Evolutionary conservation across 2,329 filamentous ascomycete genomes (phyloP).

Genomic region (Lasiodiplodia sp.): DNA sequence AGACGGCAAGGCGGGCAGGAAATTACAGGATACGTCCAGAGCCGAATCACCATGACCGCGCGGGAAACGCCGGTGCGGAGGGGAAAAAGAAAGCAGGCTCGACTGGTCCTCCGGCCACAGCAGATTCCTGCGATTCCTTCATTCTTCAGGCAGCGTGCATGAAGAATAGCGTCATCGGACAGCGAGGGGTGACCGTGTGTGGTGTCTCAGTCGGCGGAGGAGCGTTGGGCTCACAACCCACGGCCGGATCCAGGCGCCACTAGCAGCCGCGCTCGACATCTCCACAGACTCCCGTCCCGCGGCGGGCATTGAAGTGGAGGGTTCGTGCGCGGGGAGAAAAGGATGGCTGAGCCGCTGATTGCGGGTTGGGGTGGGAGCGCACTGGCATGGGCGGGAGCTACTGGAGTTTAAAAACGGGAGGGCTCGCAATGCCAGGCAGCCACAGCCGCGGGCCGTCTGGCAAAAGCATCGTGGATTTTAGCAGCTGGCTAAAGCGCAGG

Average conservation of each 20-base stretch:
- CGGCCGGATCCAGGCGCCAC: slow-evolving; percentile 2
- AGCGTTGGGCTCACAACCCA: not conserved
- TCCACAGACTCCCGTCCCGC: slow-evolving; percentile 7
- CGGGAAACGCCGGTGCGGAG: slow-evolving; percentile 5
- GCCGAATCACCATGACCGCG: not conserved
- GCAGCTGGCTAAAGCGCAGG: not conserved
- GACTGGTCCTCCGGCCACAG: not conserved
- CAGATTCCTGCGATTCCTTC: slow-evolving; percentile 12
- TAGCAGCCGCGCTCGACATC: slow-evolving; percentile 20
- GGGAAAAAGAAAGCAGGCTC: slow-evolving; percentile 1
- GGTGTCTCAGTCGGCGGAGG: slow-evolving; percentile 13
- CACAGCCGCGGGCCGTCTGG: slow-evolving; percentile 7
- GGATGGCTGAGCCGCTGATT: not conserved
- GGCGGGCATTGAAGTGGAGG: slow-evolving; percentile 20
- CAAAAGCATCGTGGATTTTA: not conserved
- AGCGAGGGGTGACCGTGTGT: not conserved
- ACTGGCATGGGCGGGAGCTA: slow-evolving; percentile 9
- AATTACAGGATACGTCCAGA: slow-evolving; percentile 1
- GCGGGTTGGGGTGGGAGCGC: not conserved
- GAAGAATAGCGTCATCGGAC: slow-evolving; percentile 25
- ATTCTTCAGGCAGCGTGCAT: slow-evolving; percentile 21
- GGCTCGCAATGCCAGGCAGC: slow-evolving; percentile 18
- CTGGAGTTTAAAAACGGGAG: not conserved
- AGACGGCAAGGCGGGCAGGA: not conserved
- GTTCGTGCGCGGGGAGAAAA: not conserved